A percentile compares a stretch with the other conserved stretches of the same genome.
phyloP scores from a whole-genome alignment of 2,329 filamentous ascomycete species.

The Elsinoe ampelina region DNA sequence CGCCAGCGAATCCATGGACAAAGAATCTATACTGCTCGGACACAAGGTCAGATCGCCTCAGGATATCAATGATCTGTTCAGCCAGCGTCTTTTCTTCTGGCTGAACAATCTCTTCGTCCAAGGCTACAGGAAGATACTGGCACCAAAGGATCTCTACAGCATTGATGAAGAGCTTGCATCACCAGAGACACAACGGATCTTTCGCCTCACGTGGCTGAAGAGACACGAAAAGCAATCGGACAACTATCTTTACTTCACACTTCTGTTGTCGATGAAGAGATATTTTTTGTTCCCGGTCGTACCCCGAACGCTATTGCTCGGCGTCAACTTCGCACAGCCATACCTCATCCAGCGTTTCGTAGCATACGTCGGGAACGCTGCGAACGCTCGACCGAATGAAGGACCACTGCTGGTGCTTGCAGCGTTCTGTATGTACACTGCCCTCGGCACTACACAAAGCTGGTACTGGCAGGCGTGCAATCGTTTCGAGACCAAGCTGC shows the following conservation, averaged over 20 bases:
- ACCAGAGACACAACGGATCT: constrained; percentile 16
- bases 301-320: constrained; percentile 19
- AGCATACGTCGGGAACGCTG: constrained; percentile 18
- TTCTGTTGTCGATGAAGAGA: constrained; percentile 19
- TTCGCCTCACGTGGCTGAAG: constrained; percentile 19
- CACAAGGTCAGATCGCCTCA: constrained; percentile 25
- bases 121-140: constrained; percentile 22
- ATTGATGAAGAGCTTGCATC: constrained; percentile 23
- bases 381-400: constrained; percentile 17
- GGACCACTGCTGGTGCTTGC: constrained; percentile 23
- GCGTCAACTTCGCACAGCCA: constrained; percentile 21
- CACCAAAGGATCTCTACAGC: constrained; percentile 21
- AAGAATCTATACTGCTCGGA: constrained; percentile 19
- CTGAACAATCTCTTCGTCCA: constrained; percentile 28
- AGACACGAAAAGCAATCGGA: constrained; percentile 15
- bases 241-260: constrained; percentile 16
- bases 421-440: constrained; percentile 21
- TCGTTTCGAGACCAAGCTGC: constrained; percentile 21
- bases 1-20: constrained; percentile 24
- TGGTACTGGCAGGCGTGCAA: constrained; percentile 22
- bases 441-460: constrained; percentile 20
- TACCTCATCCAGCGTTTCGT: constrained; percentile 23
- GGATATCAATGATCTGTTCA: constrained; percentile 29
- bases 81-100: constrained; percentile 30
- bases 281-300: constrained; percentile 21